These are phyloP conservation scores for Xylaria sp. DNA, from an alignment of 495 filamentous ascomycete species.

Conservation along the genomic window DNA sequence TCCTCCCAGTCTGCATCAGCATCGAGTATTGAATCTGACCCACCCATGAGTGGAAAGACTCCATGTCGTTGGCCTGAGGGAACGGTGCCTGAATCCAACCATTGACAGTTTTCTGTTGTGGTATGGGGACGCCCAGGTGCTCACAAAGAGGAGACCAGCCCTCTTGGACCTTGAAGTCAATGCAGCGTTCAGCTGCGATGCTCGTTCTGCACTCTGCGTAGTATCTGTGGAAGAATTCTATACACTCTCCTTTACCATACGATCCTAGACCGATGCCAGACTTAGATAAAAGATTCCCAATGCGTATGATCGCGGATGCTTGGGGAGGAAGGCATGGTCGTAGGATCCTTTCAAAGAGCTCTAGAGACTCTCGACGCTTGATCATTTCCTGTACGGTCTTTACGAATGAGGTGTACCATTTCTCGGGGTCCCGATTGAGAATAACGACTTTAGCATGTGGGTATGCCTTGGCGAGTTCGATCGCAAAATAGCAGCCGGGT, in stretches of 20 bases:
- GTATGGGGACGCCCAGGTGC: constrained; percentile 64
- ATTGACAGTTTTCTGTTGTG: constrained; percentile 28
- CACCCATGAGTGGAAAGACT: constrained; percentile 27
- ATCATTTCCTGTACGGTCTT: constrained; percentile 21
- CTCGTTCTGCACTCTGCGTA: constrained; percentile 32
- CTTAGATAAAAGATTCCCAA: constrained; percentile 49
- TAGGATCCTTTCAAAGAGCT: background rate
- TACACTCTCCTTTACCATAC: constrained; percentile 26
- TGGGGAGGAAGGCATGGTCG: constrained; percentile 58
- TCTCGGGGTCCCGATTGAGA: constrained; percentile 58
- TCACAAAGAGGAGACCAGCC: constrained; percentile 69
- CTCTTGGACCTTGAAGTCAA: constrained; percentile 66
- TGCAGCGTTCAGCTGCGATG: constrained; percentile 40
- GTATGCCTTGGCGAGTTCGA: constrained; percentile 68
- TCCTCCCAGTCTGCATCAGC: constrained; percentile 1
- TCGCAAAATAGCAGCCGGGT: constrained; percentile 66
- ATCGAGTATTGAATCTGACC: constrained; percentile 1
- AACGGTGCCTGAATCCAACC: constrained; percentile 26
- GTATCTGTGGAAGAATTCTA: constrained; percentile 31
- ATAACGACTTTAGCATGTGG: constrained; percentile 70
- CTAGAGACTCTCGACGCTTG: constrained; percentile 40
- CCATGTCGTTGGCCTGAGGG: constrained; percentile 24
- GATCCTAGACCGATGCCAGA: constrained; percentile 34
- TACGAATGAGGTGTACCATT: constrained; percentile 43
- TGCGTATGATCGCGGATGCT: constrained; percentile 41